Percentiles rank a stretch among this genome's conserved stretches.
phyloP scores from a whole-genome alignment of 1,284 basidiomycete genomes.

The Ustilago lituana region DNA sequence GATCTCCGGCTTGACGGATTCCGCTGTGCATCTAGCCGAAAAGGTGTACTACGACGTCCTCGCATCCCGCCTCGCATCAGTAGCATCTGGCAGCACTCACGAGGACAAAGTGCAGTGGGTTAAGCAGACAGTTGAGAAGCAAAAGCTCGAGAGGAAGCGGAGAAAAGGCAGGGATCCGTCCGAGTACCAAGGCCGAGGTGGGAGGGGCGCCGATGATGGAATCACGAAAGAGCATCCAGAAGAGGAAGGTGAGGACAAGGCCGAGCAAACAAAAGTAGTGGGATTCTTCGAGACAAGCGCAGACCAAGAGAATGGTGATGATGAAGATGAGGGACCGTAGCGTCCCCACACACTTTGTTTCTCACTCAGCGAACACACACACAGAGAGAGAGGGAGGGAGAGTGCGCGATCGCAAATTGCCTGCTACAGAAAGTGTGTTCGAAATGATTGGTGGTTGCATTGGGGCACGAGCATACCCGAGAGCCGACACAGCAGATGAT shows the following conservation, averaged over 20 bases:
- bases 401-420: too few relatives aligned
- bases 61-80: constrained; percentile 19
- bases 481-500: too few relatives aligned
- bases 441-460: too few relatives aligned
- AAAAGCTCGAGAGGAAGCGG: constrained; percentile 71
- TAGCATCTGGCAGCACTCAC: constrained; percentile 2
- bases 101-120: constrained; percentile 68
- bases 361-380: too few relatives aligned
- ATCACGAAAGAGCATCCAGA: constrained; percentile 10
- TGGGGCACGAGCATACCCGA: too few relatives aligned
- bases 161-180: constrained; percentile 34
- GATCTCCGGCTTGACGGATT: constrained; percentile 31
- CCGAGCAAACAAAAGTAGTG: constrained; percentile 3
- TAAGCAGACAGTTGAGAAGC: constrained; percentile 73
- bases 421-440: not conserved
- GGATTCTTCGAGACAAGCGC: constrained; percentile 29
- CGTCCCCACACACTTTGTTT: too few relatives aligned
- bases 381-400: too few relatives aligned
- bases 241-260: not conserved
- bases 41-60: constrained; percentile 66
- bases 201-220: constrained; percentile 40
- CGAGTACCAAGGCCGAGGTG: constrained; percentile 55
- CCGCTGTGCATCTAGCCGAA: constrained; percentile 26
- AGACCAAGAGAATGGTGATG: constrained; percentile 6
- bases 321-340: constrained; percentile 8